A percentile compares a stretch with the other conserved stretches of the same genome.
Evolutionary conservation across 1,139 yeast species (phyloP).

Genomic region (Candida smagusa): DNA sequence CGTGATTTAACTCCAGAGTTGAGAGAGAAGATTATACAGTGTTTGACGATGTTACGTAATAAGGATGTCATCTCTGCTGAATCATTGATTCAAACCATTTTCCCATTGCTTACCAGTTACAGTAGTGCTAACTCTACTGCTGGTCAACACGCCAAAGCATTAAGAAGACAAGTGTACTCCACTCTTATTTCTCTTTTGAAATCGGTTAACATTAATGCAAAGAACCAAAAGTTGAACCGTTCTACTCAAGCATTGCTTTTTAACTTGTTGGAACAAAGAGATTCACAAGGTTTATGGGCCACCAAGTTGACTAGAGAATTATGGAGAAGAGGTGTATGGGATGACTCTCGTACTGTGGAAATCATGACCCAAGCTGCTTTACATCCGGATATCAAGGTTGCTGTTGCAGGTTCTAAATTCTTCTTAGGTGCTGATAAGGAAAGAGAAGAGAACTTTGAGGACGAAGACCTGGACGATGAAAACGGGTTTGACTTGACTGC

Average conservation of each 20-base stretch:
- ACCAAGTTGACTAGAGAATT: slow-evolving; percentile 90
- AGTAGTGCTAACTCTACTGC: slow-evolving; percentile 37
- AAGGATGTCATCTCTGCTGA: slow-evolving; percentile 82
- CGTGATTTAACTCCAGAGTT: slow-evolving; percentile 78
- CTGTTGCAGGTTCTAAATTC: slow-evolving; percentile 84
- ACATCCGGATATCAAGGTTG: slow-evolving; percentile 84
- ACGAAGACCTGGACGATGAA: slow-evolving; percentile 71
- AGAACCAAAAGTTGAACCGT: slow-evolving; percentile 81
- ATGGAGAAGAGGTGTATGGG: slow-evolving; percentile 99
- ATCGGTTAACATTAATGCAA: slow-evolving; percentile 77
- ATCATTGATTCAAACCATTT: slow-evolving; percentile 75
- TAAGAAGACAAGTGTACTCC: slow-evolving; percentile 78
- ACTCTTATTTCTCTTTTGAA: slow-evolving; percentile 76
- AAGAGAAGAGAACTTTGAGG: slow-evolving; percentile 78
- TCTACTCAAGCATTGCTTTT: slow-evolving; percentile 90
- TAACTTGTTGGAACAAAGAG: slow-evolving; percentile 75
- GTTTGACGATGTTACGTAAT: slow-evolving; percentile 85
- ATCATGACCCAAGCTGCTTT: slow-evolving; percentile 94
- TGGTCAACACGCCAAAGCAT: slow-evolving; percentile 77
- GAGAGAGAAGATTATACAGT: slow-evolving; percentile 87
- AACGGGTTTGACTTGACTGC: slow-evolving; percentile 67
- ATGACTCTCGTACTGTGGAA: slow-evolving; percentile 92
- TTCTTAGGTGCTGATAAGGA: slow-evolving; percentile 95
- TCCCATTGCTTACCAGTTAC: slow-evolving; percentile 72
- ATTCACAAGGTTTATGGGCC: slow-evolving; percentile 90